Conservation (phyloP, 2,329 filamentous ascomycete genomes). For the Exophiala calicioides region DNA sequence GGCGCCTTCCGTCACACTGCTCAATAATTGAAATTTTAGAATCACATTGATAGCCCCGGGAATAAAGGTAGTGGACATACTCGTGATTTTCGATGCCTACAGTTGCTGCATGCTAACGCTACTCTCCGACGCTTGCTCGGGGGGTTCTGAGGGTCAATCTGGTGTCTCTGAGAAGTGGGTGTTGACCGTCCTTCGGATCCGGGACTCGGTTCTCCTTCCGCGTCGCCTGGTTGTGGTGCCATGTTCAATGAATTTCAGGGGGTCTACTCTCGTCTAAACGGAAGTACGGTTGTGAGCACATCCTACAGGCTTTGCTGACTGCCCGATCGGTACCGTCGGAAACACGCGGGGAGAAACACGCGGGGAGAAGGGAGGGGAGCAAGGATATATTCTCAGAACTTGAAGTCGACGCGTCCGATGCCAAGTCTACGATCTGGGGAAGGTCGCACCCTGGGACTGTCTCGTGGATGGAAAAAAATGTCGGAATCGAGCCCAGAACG, state of each 20-base stretch:
- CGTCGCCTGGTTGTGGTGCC: constrained; percentile 3
- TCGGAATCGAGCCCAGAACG: too few relatives aligned
- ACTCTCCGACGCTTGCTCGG: constrained; percentile 8
- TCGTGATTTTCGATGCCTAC: constrained; percentile 9
- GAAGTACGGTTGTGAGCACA: too few relatives aligned
- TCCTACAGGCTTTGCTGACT: too few relatives aligned
- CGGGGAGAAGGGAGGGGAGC: neutral
- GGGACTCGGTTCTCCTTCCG: neutral
- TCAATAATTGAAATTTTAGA: neutral
- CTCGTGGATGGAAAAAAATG: too few relatives aligned
- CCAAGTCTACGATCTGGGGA: neutral
- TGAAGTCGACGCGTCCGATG: too few relatives aligned
- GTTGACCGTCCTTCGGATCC: neutral
- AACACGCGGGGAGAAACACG: too few relatives aligned
- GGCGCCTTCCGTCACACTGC: constrained; percentile 23
- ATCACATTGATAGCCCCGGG: neutral
- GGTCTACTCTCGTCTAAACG: too few relatives aligned
- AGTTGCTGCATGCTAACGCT: constrained; percentile 9
- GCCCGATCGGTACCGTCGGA: too few relatives aligned
- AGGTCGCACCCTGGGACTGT: too few relatives aligned
- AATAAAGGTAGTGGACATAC: neutral
- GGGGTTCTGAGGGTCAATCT: neutral
- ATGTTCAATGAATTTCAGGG: neutral
- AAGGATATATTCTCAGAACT: neutral
- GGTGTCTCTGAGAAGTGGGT: constrained; percentile 6